Evolutionary conservation across 768 basidiomycete species (phyloP), one percentile per base, ranked within the genome.

Genomic region (Jaapia argillacea): DNA sequence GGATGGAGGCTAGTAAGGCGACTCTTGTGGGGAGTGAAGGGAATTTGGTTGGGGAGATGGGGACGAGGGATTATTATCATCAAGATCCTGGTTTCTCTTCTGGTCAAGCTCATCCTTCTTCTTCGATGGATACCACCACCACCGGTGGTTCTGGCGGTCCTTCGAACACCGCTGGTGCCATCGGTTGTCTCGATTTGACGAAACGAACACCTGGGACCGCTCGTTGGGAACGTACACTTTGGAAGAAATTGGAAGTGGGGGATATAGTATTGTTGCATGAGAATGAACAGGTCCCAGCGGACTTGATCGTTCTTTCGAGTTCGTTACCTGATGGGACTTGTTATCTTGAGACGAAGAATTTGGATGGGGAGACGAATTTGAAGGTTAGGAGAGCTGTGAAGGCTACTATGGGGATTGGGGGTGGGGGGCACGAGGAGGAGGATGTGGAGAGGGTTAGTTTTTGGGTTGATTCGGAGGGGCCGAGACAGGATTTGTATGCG

Each of bases 231-330:
- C 70, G 94, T 44, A 98, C 94, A 12, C 66, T 98, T 1, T 98
- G 94, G 94, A 97, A 98, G 71, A 97, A 98, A 69, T 71, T 98
- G 36, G 92, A 96, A 57, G 92, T 97, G 7, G 94, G 94, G n/a
- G 94, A 98, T 57, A 64, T 97, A 18, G 88, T 98, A 24, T 66
- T 97, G 5, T 68, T 98, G 25, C 69, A 84, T 46, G 91, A 97
- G 51, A 86, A 97, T 61, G 94, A 97, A 40, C 94, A 96, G 63
- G 85, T 98, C 10, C 94, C 94, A 0, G 94, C 94, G 5, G 94
- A 99, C 56, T 84, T 98, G 50, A 73, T 93, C 48, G 88, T 99
- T 1, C 74, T 97, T 4, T 80, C 90, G 6, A 93, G 93, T 0
- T 92, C 89, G 5, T 90, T 96, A 61, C 66, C 87, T 2, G 92